These are phyloP conservation scores for Saccharomycopsis fibuligera DNA, from an alignment of 805 yeast genomes.

Conservation along the genomic window DNA sequence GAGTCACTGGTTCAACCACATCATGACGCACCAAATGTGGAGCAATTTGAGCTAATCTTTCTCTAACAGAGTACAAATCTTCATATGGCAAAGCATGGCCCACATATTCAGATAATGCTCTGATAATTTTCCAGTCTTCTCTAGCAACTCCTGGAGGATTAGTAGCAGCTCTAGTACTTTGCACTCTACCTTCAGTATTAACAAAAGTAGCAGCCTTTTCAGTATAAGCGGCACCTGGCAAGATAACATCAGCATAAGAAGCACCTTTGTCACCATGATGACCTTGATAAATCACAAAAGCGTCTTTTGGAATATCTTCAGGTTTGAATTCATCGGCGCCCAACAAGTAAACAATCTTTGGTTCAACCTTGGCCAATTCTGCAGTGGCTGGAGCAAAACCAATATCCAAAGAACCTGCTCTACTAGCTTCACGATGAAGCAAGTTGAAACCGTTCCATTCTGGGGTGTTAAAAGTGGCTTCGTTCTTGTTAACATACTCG, in stretches of 20 bases:
- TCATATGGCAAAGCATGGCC: slow-evolving; percentile 71
- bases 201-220: slow-evolving; percentile 81
- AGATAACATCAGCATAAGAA: slow-evolving; percentile 76
- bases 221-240: slow-evolving; percentile 86
- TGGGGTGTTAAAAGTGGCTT: slow-evolving; percentile 53
- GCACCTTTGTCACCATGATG: slow-evolving; percentile 92
- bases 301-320: slow-evolving; percentile 69
- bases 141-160: slow-evolving; percentile 86
- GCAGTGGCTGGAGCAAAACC: slow-evolving; percentile 55
- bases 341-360: slow-evolving; percentile 72
- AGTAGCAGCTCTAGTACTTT: slow-evolving; percentile 77
- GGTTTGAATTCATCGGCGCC: slow-evolving; percentile 79
- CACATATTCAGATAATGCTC: slow-evolving; percentile 76
- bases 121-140: slow-evolving; percentile 84
- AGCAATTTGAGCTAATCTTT: slow-evolving; percentile 67
- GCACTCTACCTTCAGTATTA: slow-evolving; percentile 87
- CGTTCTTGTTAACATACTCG: slow-evolving; percentile 47
- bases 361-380: slow-evolving; percentile 40
- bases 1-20: slow-evolving; percentile 60
- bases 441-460: slow-evolving; percentile 80
- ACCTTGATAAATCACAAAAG: slow-evolving; percentile 85
- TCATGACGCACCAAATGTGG: slow-evolving; percentile 77
- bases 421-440: slow-evolving; percentile 80
- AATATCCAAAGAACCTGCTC: slow-evolving; percentile 80
- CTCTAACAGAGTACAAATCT: slow-evolving; percentile 58